phyloP scores from a whole-genome alignment of 1,139 yeast genomes.

The Kodamaea derodonti region DNA sequence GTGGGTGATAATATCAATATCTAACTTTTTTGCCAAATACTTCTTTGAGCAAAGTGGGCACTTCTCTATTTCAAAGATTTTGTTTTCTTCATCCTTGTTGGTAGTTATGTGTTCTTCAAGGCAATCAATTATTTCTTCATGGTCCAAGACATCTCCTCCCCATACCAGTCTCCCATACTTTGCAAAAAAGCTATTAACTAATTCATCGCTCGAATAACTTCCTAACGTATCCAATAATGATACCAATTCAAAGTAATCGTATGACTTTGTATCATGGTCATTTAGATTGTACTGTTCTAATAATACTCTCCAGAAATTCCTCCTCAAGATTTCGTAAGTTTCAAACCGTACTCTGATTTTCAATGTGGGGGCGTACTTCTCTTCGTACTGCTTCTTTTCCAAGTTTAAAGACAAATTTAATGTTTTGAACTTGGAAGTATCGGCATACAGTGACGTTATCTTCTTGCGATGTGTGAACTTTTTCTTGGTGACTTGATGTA shows the following conservation, averaged over 20 bases:
- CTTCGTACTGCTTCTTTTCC: constrained; percentile 28
- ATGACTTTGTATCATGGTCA: constrained; percentile 27
- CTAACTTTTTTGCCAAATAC: constrained; percentile 51
- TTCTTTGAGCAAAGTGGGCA: constrained; percentile 79
- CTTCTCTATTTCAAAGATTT: constrained; percentile 54
- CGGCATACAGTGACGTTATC: constrained; percentile 27
- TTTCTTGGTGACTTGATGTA: constrained; percentile 26
- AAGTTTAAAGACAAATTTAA: constrained; percentile 37
- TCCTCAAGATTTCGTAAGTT: constrained; percentile 62
- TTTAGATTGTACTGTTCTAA: constrained; percentile 51
- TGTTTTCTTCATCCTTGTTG: constrained; percentile 23
- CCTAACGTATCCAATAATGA: constrained; percentile 63
- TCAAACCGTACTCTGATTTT: constrained; percentile 63
- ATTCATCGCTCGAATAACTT: constrained; percentile 48
- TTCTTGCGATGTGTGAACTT: constrained; percentile 27
- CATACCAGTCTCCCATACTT: constrained; percentile 40
- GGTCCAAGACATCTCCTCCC: constrained; percentile 54
- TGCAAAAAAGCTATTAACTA: constrained; percentile 44
- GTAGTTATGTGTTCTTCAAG: constrained; percentile 37
- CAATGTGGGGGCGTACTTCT: constrained; percentile 49
- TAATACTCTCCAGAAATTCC: constrained; percentile 66
- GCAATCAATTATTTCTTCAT: constrained; percentile 56
- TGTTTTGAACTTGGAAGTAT: constrained; percentile 42
- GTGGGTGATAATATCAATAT: constrained; percentile 75
- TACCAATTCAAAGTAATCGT: constrained; percentile 54